These are phyloP conservation scores for Prosopis cineraria DNA, from an alignment of 306 rosid genomes.

Conservation along the genomic window DNA sequence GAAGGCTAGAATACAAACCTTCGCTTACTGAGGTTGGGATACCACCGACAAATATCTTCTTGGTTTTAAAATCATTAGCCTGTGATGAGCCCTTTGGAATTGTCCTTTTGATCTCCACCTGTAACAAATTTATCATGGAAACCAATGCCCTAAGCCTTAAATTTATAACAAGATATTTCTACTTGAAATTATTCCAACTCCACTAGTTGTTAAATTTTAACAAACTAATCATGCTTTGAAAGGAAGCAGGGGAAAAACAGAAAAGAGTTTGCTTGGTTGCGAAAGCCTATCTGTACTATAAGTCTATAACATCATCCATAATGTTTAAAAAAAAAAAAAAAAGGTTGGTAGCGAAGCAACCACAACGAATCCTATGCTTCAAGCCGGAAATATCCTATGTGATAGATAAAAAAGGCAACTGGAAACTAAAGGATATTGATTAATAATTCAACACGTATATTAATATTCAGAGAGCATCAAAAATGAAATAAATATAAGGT, in stretches of 20 bases:
- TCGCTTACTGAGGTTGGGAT: slow-evolving; percentile 75
- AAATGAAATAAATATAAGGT: background rate
- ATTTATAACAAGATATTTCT: background rate
- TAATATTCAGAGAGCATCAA: background rate
- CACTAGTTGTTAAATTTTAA: background rate
- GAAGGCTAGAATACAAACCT: slow-evolving; percentile 46
- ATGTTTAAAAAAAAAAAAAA: background rate
- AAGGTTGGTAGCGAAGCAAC: background rate
- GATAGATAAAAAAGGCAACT: background rate
- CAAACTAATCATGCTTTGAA: background rate
- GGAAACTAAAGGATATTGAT: background rate
- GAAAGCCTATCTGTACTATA: background rate
- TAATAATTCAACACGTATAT: background rate
- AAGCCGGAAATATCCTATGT: background rate
- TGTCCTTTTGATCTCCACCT: slow-evolving; percentile 97
- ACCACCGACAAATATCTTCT: slow-evolving; percentile 93
- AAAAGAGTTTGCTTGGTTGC: background rate
- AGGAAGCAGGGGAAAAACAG: no score
- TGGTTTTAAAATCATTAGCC: slow-evolving; percentile 78
- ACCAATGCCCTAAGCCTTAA: background rate
- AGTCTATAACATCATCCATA: background rate
- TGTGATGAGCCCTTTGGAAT: slow-evolving; percentile 89
- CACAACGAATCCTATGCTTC: background rate
- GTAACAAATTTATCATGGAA: background rate
- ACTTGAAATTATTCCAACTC: background rate